Base-by-base conservation (phyloP, 1,284 basidiomycete genomes). In the Cryptococcus floricola region DNA sequence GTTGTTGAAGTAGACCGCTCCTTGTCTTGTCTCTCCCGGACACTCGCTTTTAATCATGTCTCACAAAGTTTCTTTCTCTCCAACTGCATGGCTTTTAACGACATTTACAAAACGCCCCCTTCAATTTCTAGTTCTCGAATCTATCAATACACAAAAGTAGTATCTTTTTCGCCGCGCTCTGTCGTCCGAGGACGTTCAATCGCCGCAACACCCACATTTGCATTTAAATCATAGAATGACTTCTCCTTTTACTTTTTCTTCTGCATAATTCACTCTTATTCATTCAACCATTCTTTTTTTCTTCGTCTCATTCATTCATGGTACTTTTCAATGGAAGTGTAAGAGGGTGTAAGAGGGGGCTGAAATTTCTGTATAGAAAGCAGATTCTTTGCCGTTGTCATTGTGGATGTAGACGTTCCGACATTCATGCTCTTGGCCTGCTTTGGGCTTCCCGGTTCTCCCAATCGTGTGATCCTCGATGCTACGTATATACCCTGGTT, bases 181-280 rank as follows among this genome's bases (percentile, higher is more conserved):
- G 70, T 56, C 60, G 67, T 75, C 73, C 71, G 66, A 71, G 73
- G 73, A 75, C 67, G 62, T 54, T 54, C 58, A 69, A 53, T 55
- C 71, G 69, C 61, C 71, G 69, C 65, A 62, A 51, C 27, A 34
- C 31, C 31, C 31, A 34, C 43, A 48, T 43, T 25, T 54, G 49
- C 52, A 39, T 43, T 39, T 44, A 34, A 34, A 44, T 47, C 43
- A 54, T 54, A 50, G 37, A 52, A 31, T 44, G 50, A 51, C 62
- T 48, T 19, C 12, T 28, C 23, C 25, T 23, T 27, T 42, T 13
- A 31, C 52, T 49, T 48, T 48, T 57, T 48, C 10, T 18, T 25
- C 25, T 41, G 14, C 43, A 38, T 44, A 49, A 45, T 41, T 48
- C 34, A 18, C 13, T 14, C 2, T 14, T 50, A 19, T 42, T 3